Evolutionary conservation across 768 basidiomycete species (phyloP), one percentile per base, ranked within the genome.

Genomic region (Lentinula sp.): DNA sequence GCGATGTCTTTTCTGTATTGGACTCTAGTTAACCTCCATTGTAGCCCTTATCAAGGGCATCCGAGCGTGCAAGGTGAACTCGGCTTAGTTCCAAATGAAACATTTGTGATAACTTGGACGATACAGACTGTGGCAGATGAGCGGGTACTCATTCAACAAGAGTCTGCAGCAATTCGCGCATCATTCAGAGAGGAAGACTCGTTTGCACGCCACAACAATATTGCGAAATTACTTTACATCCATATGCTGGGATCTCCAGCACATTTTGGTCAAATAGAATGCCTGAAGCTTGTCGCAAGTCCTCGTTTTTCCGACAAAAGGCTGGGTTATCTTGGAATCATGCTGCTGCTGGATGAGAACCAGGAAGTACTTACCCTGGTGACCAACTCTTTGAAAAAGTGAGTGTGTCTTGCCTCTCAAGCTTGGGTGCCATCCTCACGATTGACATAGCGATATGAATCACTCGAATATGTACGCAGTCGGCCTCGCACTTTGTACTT

Each of bases 381-480:
- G 50, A 99, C 97, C 15, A 99, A 99, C 71, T 97, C 95, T 34
- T 76, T 99, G 67, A 99, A 99, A 77, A 98, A 98, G 97, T 98
- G 72, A 61, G 80, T 76, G 32, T 16, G 34, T 16, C 51, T 57
- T 52, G 18, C 21, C 21, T 49, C 3, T 15, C 5, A 35, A 45
- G 23, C 18, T 21, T 37, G 40, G 21, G 23, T 39, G 4, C 9
- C 32, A 28, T 50, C 1, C 11, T 43, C 35, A 32, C 9, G 62
- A 61, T 50, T 52, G 15, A 57, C 16, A 13, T 67, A 99, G 96
- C 76, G 97, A 99, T 75, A 93, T 99, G 93, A 98, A 98, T 74
- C 95, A 98, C 73, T 88, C 95, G 1, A 98, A 98, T 74, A 97
- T 97, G 93, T 98, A 98, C 72, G 93, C 91, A 3, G 97, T 98